Evolutionary conservation across 345 rosid species (phyloP), one percentile per base, ranked within the genome.

Genomic region (Clarkia xantiana): DNA sequence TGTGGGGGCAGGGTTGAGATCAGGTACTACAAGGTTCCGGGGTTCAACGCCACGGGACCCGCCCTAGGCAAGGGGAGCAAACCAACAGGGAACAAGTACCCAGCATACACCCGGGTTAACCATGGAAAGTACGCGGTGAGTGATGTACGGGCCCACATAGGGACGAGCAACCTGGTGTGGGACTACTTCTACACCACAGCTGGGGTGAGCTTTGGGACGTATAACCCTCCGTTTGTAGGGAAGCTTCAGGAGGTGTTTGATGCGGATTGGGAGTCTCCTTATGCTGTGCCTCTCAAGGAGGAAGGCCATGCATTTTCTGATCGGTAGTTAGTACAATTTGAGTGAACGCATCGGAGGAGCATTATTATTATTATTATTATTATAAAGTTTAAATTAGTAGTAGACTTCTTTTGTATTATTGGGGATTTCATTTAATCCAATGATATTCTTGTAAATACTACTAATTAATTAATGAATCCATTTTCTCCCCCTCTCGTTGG

Each of bases 141-240:
- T 11, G 71, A 82, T 22, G 61, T 66, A 2, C 68, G 85, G 60
- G 94, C 87, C 29, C 95, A 89, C 47, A 65, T 84, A n/a, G 77
- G 95, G 36, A 82, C 97, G 1, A 84, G 85, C 47, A 84, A 89
- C 62, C 85, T 84, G 2, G 65, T 84, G 1, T 82, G 94, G 94
- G 97, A 88, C 53, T 88, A 88, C 61, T 84, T 88, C 70, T 88
- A 71, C 43, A 59, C 84, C 0, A 88, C 97, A 1, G 82, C 94
- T 1, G 89, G 94, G 58, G 76, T 88, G 19, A 67, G 97, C 63
- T 84, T 84, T 18, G 93, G 97, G 45, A 74, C 94, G 8, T 68
- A 81, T 58, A 47, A 69, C 47, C 68, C 76, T 16, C 62, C 62
- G 40, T 68, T 84, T 69, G 93, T 84, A 66, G 62, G 65, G 11